Evolutionary conservation across 1,284 basidiomycete species (phyloP).

Genomic region (Rhizoctonia solani): DNA sequence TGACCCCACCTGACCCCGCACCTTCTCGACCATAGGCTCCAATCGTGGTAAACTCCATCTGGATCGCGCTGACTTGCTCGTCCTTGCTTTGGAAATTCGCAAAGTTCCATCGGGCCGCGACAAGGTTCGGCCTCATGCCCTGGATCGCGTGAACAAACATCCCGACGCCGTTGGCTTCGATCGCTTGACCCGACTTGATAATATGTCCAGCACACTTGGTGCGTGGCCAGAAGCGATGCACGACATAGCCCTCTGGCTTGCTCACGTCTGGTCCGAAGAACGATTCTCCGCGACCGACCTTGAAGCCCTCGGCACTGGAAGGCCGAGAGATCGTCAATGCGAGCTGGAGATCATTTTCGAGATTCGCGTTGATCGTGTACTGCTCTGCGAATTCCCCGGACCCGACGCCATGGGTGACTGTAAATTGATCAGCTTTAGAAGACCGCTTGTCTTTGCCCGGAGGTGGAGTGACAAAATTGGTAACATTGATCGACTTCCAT

Average conservation of each 20-base stretch:
- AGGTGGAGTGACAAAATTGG: conserved; percentile 78
- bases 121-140: conserved; percentile 95
- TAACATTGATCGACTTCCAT: conserved; percentile 92
- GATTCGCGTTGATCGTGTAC: conserved; percentile 81
- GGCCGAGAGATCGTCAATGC: conserved; percentile 75
- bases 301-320: conserved; percentile 80
- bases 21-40: conserved; percentile 75
- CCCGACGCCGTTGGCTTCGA: conserved; percentile 73
- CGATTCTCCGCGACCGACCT: conserved; percentile 86
- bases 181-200: conserved; percentile 70
- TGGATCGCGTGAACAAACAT: conserved; percentile 98
- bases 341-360: conserved; percentile 80
- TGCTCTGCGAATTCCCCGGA: conserved; percentile 70
- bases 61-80: conserved; percentile 79
- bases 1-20: conserved; percentile 74
- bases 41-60: conserved; percentile 96
- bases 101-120: conserved; percentile 97
- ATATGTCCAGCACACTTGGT: conserved; percentile 70
- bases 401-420: conserved; percentile 70
- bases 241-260: conserved; percentile 84
- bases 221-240: conserved; percentile 92
- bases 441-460: conserved; percentile 82
- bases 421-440: conserved; percentile 88
- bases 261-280: conserved; percentile 81
- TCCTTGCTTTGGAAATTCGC: conserved; percentile 79